Evolutionary conservation across 306 rosid species (phyloP), one percentile per base, ranked within the genome.

Genomic region (Inga laurina): DNA sequence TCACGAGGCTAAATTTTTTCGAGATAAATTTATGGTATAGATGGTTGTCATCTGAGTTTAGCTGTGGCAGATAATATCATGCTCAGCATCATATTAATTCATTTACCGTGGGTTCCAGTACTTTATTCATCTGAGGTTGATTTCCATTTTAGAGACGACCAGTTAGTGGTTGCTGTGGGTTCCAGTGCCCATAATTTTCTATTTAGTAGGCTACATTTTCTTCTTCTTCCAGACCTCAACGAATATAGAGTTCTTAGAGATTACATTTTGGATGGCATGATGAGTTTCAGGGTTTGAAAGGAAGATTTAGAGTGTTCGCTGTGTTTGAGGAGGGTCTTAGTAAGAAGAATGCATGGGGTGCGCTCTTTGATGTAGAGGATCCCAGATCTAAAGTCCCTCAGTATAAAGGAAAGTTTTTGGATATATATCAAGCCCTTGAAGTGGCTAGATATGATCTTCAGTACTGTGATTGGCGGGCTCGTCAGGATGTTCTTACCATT

Each of bases 401-500:
- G 79, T 54, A 74, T 71, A 91, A 97, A 84, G 94, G 98, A 65
- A 97, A 97, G 85, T 82, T 94, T 84, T 82, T 92, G 89, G 97
- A 97, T 83, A 84, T 84, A 62, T 66, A 87, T 71, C 97, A 94
- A 89, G 99, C 98, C 41, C 75, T 92, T 45, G 98, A 97, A 90
- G 94, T 97, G 59, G 99, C 95, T 48, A 91, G 97, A 77, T 86
- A 68, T 48, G 99, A 97, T 85, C 81, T 97, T 87, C 97, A 94
- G 54, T 97, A 94, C 81, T 94, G 91, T 59, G 99, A 97, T 88
- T 97, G 99, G 99, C 92, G 97, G 46, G 99, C 99, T 88, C 94
- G 99, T 27, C 99, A 90, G 86, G 99, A 97, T 18, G 90, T 97
- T 69, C 99, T 94, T 32, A 74, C 97, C 69, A 97, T 94, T 89